These are phyloP conservation scores for Saccharomycopsis olivae DNA, from an alignment of 805 yeast genomes.

Conservation along the genomic window DNA sequence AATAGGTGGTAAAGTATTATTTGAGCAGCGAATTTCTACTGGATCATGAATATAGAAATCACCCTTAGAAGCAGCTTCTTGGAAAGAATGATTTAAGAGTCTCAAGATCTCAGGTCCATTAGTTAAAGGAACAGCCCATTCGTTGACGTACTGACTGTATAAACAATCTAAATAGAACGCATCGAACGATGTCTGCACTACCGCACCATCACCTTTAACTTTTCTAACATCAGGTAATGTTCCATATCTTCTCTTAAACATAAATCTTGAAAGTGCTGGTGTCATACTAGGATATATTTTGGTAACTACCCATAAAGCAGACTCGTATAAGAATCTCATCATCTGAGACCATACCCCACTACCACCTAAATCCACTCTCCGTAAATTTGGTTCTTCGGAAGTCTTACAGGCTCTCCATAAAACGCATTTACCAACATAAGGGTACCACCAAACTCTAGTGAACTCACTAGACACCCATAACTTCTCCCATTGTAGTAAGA, in stretches of 20 bases:
- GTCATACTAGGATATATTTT: slow-evolving; percentile 65
- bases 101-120: slow-evolving; percentile 65
- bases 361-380: neutral
- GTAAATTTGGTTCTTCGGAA: slow-evolving; percentile 27
- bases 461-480: slow-evolving; percentile 88
- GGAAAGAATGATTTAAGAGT: slow-evolving; percentile 51
- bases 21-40: slow-evolving; percentile 87
- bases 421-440: slow-evolving; percentile 76
- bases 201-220: neutral
- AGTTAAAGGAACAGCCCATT: slow-evolving; percentile 89
- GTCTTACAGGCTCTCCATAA: slow-evolving; percentile 87
- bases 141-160: slow-evolving; percentile 88
- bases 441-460: slow-evolving; percentile 96
- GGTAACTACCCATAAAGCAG: slow-evolving; percentile 70
- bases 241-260: slow-evolving; percentile 79
- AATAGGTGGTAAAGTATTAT: slow-evolving; percentile 46
- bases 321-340: slow-evolving; percentile 72
- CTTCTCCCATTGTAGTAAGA: slow-evolving; percentile 50
- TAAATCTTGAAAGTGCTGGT: slow-evolving; percentile 76
- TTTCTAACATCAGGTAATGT: slow-evolving; percentile 30
- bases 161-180: slow-evolving; percentile 94
- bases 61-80: slow-evolving; percentile 45
- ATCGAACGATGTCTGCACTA: slow-evolving; percentile 25
- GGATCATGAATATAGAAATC: slow-evolving; percentile 90
- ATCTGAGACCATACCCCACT: slow-evolving; percentile 44